Conservation (phyloP, 768 basidiomycete genomes). For the Leucocoprinus birnbaumii region DNA sequence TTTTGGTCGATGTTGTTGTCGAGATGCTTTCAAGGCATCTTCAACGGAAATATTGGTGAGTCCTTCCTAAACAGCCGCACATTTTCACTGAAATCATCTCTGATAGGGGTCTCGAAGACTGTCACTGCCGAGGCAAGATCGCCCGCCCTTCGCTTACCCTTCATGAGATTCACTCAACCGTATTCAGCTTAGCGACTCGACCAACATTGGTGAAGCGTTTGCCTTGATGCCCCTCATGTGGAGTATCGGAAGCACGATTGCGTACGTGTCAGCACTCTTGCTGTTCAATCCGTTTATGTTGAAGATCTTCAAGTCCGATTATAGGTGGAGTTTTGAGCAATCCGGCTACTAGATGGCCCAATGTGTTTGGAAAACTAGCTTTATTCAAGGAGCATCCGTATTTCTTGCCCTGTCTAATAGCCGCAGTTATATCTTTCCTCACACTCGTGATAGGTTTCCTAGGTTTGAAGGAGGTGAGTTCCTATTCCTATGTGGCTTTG, state of each 20-base stretch:
- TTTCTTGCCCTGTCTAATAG: conserved; percentile 44
- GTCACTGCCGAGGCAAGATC: conserved; percentile 40
- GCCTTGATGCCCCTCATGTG: conserved; percentile 31
- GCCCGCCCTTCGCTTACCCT: background rate
- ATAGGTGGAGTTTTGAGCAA: conserved; percentile 65
- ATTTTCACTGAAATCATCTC: background rate
- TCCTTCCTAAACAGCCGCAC: background rate
- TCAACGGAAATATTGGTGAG: conserved; percentile 34
- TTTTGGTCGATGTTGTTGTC: conserved; percentile 29
- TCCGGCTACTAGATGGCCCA: conserved; percentile 59
- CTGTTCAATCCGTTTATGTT: background rate
- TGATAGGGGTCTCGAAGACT: conserved; percentile 39
- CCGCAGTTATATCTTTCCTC: conserved; percentile 31
- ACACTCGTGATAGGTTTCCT: conserved; percentile 31
- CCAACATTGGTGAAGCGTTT: conserved; percentile 37
- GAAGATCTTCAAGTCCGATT: conserved; percentile 43
- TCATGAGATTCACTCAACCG: conserved; percentile 1
- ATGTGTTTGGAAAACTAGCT: conserved; percentile 42
- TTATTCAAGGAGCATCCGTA: conserved; percentile 39
- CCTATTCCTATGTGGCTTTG: background rate
- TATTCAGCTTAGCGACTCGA: conserved; percentile 30
- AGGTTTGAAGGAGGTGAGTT: conserved; percentile 43
- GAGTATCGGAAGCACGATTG: conserved; percentile 29
- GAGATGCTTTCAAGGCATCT: conserved; percentile 33
- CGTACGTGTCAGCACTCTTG: conserved; percentile 19